Evolutionary conservation across 805 yeast genomes (phyloP).

Genomic region (Saccharomycopsis malanga): DNA sequence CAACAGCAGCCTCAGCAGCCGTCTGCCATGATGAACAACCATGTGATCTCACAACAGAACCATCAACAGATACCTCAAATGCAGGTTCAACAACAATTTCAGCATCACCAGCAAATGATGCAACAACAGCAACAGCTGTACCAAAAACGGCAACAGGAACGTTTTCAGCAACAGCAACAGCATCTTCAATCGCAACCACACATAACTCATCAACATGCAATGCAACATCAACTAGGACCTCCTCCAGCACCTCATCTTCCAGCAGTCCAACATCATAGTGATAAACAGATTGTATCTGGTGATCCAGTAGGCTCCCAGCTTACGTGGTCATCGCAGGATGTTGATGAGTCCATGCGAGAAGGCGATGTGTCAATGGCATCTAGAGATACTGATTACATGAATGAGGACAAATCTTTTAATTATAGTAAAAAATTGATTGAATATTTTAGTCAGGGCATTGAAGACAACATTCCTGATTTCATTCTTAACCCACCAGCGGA

Average conservation of each 20-base stretch:
- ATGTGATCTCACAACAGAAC: constrained; percentile 16
- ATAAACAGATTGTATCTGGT: background rate
- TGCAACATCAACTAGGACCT: background rate
- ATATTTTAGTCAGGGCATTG: constrained; percentile 19
- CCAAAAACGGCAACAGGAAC: constrained; percentile 1
- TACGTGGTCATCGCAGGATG: background rate
- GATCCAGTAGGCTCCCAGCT: background rate
- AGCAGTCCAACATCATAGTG: background rate
- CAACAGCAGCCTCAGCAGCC: constrained; percentile 4
- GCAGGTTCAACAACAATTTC: background rate
- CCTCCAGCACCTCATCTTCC: background rate
- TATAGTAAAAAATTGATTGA: constrained; percentile 16
- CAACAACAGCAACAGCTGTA: constrained; percentile 23
- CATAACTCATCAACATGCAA: background rate
- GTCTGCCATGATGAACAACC: constrained; percentile 7
- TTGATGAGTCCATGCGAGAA: background rate
- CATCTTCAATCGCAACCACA: constrained; percentile 1
- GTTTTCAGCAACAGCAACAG: constrained; percentile 1
- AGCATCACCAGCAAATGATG: constrained; percentile 1
- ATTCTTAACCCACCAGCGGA: constrained; percentile 53
- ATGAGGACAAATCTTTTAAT: background rate
- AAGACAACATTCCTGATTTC: constrained; percentile 28
- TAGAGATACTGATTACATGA: background rate
- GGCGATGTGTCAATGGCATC: background rate
- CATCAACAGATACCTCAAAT: constrained; percentile 5